Percentiles rank a stretch among this genome's conserved stretches.
Evolutionary conservation across 805 yeast species (phyloP).

Genomic region (Komagataella pseudopastoris): DNA sequence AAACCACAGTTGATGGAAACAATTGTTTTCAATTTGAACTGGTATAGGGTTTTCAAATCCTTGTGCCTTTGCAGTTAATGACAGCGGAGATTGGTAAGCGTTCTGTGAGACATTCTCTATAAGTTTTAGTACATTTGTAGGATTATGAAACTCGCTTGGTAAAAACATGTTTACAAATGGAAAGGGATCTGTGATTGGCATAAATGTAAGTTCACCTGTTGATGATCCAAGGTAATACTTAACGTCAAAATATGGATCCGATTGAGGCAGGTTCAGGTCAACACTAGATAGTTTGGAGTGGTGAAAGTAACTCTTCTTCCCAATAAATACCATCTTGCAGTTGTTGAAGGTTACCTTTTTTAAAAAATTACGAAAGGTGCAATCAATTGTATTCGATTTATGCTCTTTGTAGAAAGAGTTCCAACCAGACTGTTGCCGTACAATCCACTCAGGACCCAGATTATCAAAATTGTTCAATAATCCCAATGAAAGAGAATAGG

Average conservation of each 20-base stretch:
- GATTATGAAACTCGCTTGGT: constrained; percentile 18
- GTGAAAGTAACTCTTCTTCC: constrained; percentile 8
- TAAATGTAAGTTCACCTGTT: neutral
- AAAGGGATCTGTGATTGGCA: constrained; percentile 3
- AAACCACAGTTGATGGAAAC: constrained; percentile 30
- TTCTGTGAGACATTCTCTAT: constrained; percentile 12
- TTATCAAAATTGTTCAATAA: constrained; percentile 23
- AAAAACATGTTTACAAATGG: constrained; percentile 23
- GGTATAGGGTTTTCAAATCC: neutral
- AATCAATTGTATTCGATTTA: neutral
- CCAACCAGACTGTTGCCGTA: constrained; percentile 7
- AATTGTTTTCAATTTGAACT: neutral
- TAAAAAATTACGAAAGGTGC: neutral
- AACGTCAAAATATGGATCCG: constrained; percentile 32
- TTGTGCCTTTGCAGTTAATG: constrained; percentile 8
- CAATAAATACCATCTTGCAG: constrained; percentile 20
- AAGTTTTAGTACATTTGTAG: constrained; percentile 10
- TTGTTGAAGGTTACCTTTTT: constrained; percentile 9
- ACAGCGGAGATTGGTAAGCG: constrained; percentile 17
- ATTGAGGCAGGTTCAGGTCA: neutral
- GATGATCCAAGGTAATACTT: constrained; percentile 14
- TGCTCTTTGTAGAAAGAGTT: neutral
- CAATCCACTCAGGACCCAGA: constrained; percentile 22
- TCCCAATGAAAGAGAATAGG: constrained; percentile 22
- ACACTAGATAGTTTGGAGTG: neutral